Evolutionary conservation across 805 yeast species (phyloP).

Genomic region (Peterozyma xylosa): DNA sequence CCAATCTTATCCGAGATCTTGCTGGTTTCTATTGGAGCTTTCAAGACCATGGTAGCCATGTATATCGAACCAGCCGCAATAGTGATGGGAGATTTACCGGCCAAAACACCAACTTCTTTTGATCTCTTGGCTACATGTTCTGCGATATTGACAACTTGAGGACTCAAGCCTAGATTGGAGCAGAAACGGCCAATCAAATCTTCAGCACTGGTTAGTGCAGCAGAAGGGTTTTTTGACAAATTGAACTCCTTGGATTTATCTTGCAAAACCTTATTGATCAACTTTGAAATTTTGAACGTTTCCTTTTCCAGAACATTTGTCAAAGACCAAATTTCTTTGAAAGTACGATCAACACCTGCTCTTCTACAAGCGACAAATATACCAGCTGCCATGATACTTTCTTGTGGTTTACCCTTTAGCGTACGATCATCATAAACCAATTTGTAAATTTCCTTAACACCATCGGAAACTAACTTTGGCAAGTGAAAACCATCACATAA

Average conservation of each 20-base stretch:
- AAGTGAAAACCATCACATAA: constrained; percentile 95
- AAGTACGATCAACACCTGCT: constrained; percentile 89
- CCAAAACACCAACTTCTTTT: constrained; percentile 86
- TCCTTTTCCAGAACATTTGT: constrained; percentile 92
- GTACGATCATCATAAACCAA: constrained; percentile 81
- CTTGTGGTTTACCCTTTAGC: constrained; percentile 85
- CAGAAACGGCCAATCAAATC: constrained; percentile 94
- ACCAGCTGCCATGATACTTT: constrained; percentile 93
- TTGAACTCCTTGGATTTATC: constrained; percentile 43
- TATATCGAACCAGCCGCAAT: constrained; percentile 97
- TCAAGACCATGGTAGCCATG: constrained; percentile 86
- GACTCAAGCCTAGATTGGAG: constrained; percentile 82
- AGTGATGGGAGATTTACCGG: constrained; percentile 95
- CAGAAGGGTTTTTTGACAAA: constrained; percentile 41
- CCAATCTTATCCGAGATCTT: constrained; percentile 90
- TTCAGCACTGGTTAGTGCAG: constrained; percentile 87
- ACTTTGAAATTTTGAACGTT: constrained; percentile 83
- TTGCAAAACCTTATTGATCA: constrained; percentile 56
- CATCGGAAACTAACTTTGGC: constrained; percentile 93
- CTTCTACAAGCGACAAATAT: constrained; percentile 91
- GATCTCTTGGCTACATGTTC: constrained; percentile 87
- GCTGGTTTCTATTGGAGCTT: constrained; percentile 64
- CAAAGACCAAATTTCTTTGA: constrained; percentile 91
- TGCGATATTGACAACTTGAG: constrained; percentile 85
- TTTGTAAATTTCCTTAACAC: constrained; percentile 94